Percentiles rank a stretch among this genome's conserved stretches.
phyloP scores from a whole-genome alignment of 2,329 filamentous ascomycete genomes.

The Chaetomium strumarium region DNA sequence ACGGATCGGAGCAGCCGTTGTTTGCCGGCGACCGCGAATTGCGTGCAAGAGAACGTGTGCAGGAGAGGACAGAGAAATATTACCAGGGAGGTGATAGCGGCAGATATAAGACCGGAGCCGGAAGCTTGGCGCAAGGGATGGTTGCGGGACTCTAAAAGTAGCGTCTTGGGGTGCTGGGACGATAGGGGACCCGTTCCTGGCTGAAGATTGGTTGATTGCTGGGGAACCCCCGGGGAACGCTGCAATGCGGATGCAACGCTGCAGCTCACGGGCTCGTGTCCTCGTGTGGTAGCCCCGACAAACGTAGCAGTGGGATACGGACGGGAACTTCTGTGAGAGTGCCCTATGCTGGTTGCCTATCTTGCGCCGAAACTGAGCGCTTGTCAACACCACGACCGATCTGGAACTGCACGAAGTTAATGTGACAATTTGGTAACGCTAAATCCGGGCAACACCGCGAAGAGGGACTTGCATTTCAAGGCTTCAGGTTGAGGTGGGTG shows the following conservation, averaged over 20 bases:
- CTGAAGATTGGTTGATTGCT: conserved; percentile 3
- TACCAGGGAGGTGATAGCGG: neutral
- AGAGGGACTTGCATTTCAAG: neutral
- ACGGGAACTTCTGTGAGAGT: neutral
- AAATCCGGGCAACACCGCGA: neutral
- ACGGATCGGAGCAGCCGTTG: neutral
- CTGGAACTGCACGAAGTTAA: neutral
- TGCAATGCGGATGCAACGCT: conserved; percentile 17
- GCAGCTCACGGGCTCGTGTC: conserved; percentile 6
- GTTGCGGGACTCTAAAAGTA: conserved; percentile 6
- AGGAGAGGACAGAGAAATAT: neutral
- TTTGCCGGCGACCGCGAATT: too few relatives aligned
- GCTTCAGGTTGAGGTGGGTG: neutral
- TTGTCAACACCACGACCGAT: neutral
- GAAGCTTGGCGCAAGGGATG: conserved; percentile 6
- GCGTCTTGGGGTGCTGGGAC: conserved; percentile 1
- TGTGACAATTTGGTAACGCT: neutral
- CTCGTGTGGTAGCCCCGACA: conserved; percentile 5
- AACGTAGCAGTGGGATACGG: conserved; percentile 12
- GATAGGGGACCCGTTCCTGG: neutral
- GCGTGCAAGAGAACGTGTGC: neutral
- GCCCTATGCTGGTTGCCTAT: conserved; percentile 1
- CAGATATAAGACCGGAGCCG: conserved; percentile 8
- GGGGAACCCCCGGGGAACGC: conserved; percentile 8
- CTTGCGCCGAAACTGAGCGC: neutral